Conservation (phyloP, 2,329 filamentous ascomycete genomes). For the Epichloe amarillans region DNA sequence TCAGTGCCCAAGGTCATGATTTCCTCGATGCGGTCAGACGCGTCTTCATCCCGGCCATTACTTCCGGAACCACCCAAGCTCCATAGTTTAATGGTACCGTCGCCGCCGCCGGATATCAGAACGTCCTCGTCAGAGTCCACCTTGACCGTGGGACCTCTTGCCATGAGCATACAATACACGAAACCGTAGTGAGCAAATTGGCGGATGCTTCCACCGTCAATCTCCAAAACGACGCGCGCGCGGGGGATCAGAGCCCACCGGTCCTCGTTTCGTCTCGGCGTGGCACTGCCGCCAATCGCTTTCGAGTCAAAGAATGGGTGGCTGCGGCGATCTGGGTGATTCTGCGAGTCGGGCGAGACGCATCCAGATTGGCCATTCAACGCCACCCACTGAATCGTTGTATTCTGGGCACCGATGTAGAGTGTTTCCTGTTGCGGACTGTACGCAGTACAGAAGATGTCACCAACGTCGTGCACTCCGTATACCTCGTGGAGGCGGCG, state of each 20-base stretch:
- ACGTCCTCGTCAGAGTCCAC: constrained; percentile 65
- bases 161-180: constrained; percentile 89
- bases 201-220: constrained; percentile 64
- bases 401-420: constrained; percentile 89
- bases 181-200: constrained; percentile 94
- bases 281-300: constrained; percentile 68
- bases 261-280: constrained; percentile 55
- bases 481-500: constrained; percentile 77
- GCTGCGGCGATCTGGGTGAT: constrained; percentile 62
- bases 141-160: constrained; percentile 52
- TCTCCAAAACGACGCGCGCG: constrained; percentile 53
- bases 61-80: constrained; percentile 32
- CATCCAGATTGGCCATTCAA: constrained; percentile 49
- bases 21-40: constrained; percentile 48
- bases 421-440: constrained; percentile 66
- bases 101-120: constrained; percentile 80
- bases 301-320: constrained; percentile 90
- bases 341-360: constrained; percentile 47
- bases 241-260: constrained; percentile 41
- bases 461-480: constrained; percentile 85
- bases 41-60: constrained; percentile 16
- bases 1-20: constrained; percentile 52
- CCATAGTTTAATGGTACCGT: constrained; percentile 95
- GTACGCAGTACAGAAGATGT: constrained; percentile 91
- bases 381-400: constrained; percentile 85